Conservation (phyloP, 192 early-diverging fungal species). For the Podila epigama region DNA sequence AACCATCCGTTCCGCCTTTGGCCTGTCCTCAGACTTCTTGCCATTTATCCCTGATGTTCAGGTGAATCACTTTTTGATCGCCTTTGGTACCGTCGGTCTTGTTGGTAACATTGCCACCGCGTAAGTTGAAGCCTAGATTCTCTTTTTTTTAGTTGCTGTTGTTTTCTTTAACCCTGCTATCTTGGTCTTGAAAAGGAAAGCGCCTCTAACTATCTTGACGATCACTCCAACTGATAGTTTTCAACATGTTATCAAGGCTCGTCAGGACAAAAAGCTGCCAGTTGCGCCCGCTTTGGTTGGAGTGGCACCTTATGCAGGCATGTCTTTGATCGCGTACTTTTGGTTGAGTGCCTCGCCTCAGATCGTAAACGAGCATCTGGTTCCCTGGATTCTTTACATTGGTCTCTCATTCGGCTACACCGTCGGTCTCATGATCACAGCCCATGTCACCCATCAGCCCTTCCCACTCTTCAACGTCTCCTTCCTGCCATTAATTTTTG, state of each 20-base stretch:
- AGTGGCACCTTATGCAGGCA: slow-evolving; percentile 68
- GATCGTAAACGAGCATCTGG: slow-evolving; percentile 69
- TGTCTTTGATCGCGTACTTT: slow-evolving; percentile 58
- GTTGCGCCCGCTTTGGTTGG: slow-evolving; percentile 64
- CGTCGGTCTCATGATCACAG: slow-evolving; percentile 85
- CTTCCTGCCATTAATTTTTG: slow-evolving; percentile 67
- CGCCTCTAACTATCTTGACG: not conserved
- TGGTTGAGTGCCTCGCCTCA: slow-evolving; percentile 75
- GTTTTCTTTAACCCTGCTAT: no score
- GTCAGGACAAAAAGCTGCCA: slow-evolving; percentile 61
- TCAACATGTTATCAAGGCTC: slow-evolving; percentile 66
- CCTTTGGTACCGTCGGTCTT: slow-evolving; percentile 54
- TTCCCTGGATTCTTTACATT: slow-evolving; percentile 71
- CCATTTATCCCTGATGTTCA: slow-evolving; percentile 52
- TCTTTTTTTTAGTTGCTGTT: no score
- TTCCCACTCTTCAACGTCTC: slow-evolving; percentile 81
- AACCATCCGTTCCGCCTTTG: slow-evolving; percentile 27
- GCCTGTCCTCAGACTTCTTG: slow-evolving; percentile 39
- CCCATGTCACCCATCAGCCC: slow-evolving; percentile 83
- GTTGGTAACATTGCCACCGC: slow-evolving; percentile 62
- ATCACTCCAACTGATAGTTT: slow-evolving; percentile 44
- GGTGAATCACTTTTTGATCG: slow-evolving; percentile 62
- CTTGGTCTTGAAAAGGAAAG: no score
- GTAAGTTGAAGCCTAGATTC: slow-evolving; percentile 58
- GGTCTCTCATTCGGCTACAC: slow-evolving; percentile 83